Base-by-base conservation (phyloP, 2,329 filamentous ascomycete genomes). In the Colletotrichum sojae region DNA sequence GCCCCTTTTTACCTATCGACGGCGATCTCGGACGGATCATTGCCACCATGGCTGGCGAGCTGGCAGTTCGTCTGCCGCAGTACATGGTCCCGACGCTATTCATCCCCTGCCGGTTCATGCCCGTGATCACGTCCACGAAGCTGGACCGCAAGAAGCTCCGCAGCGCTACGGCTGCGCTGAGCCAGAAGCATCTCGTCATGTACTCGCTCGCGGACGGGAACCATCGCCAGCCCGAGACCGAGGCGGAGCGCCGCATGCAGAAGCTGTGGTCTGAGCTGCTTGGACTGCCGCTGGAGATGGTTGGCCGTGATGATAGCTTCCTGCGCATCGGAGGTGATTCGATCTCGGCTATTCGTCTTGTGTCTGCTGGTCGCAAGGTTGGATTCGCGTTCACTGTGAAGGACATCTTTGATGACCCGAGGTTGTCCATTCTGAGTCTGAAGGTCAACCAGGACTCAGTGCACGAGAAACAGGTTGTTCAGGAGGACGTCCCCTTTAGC, bases 251-350 rank as follows among this genome's bases (percentile, higher is more conserved):
- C 6, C 27, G 13, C 13, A 27, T 62, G 27, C 58, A 62, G 25
- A 43, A 40, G 45, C 46, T 62, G 12, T 54, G 48, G 48, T 39
- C 45, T n/a, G 45, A 40, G 4, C 36, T 62, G n/a, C n/a, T 62
- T 9, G 46, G 49, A 12, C 45, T 62, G 20, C 27, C 46, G 16
- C 46, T 39, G 6, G 49, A 39, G 6, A 39, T 43, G 25, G 69
- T 74, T 52, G 63, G 69, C 40, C 46, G 48, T 18, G n/a, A 62
- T 8, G 73, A 75, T 48, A 73, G 70, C 64, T 79, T 79, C 63
- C 73, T 79, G 57, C 62, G 66, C 5, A 54, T 78, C 3, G 77
- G 78, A 0, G 78, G 78, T 4, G 73, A 78, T 56, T 79, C 77
- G 0, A 71, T 78, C 55, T 45, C 55, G 18, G 55, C 55, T 16